These are phyloP conservation scores for Venturia nashicola DNA, from an alignment of 2,329 filamentous ascomycete species.

Conservation along the genomic window DNA sequence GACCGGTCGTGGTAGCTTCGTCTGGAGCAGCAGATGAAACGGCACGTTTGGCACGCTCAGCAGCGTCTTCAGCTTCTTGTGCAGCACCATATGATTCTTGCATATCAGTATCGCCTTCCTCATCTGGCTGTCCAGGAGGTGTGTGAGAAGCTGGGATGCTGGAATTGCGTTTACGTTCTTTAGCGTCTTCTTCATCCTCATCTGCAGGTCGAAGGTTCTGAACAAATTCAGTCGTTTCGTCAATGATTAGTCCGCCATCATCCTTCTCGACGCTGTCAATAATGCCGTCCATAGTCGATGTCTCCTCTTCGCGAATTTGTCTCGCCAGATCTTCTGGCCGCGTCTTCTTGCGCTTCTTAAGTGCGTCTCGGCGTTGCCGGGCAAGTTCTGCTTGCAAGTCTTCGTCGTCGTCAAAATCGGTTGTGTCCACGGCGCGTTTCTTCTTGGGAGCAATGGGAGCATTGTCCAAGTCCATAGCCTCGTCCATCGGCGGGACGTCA, in stretches of 20 bases:
- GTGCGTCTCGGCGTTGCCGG: slow-evolving; percentile 64
- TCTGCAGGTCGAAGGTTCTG: slow-evolving; percentile 57
- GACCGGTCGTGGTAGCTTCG: slow-evolving; percentile 53
- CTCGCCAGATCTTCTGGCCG: slow-evolving; percentile 79
- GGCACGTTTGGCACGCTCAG: slow-evolving; percentile 18
- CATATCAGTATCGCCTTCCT: slow-evolving; percentile 43
- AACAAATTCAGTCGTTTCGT: slow-evolving; percentile 92
- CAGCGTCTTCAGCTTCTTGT: slow-evolving; percentile 30
- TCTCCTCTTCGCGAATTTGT: slow-evolving; percentile 56
- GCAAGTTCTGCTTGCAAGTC: slow-evolving; percentile 80
- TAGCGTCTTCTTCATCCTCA: slow-evolving; percentile 39
- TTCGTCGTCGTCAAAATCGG: slow-evolving; percentile 77
- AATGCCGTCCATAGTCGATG: slow-evolving; percentile 27
- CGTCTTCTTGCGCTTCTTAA: slow-evolving; percentile 85
- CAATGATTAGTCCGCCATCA: slow-evolving; percentile 68
- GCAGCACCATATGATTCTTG: slow-evolving; percentile 38
- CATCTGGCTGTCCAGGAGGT: slow-evolving; percentile 20
- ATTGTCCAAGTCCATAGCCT: slow-evolving; percentile 64
- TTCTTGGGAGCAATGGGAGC: slow-evolving; percentile 28
- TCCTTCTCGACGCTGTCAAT: slow-evolving; percentile 47
- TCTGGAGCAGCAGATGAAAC: slow-evolving; percentile 32
- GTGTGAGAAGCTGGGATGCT: neutral
- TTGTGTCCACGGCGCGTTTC: slow-evolving; percentile 54
- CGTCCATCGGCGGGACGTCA: slow-evolving; percentile 14
- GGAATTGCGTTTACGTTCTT: slow-evolving; percentile 17